These are phyloP conservation scores for Kuraishia molischiana DNA, from an alignment of 805 yeast genomes.

Conservation along the genomic window DNA sequence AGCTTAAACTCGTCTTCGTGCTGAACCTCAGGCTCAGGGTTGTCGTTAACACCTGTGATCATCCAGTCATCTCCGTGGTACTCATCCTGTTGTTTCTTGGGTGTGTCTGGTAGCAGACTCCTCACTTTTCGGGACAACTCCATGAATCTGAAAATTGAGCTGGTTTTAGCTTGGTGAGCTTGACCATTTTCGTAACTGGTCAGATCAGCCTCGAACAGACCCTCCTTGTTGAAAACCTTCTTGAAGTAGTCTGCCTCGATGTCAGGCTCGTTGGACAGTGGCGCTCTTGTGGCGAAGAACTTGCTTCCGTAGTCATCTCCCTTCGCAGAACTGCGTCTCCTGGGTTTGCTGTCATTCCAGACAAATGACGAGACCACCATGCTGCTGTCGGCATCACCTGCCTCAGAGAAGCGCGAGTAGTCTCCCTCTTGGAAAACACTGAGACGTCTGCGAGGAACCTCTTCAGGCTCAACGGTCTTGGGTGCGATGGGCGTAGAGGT, in stretches of 20 bases:
- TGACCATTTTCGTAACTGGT: not conserved
- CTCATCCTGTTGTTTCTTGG: slow-evolving; percentile 5
- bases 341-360: not conserved
- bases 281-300: not conserved
- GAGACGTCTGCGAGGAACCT: no score
- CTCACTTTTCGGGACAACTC: not conserved
- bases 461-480: no score
- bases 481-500: no score
- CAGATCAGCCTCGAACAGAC: not conserved
- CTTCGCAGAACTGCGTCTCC: not conserved
- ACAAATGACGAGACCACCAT: not conserved
- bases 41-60: not conserved
- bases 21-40: slow-evolving; percentile 1
- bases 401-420: no score
- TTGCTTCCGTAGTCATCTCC: not conserved
- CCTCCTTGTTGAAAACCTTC: slow-evolving; percentile 2
- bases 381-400: not conserved
- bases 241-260: slow-evolving; percentile 2
- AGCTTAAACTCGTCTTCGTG: slow-evolving; percentile 25
- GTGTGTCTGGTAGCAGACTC: not conserved
- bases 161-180: not conserved
- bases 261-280: not conserved
- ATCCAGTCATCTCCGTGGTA: slow-evolving; percentile 11
- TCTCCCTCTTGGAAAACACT: no score
- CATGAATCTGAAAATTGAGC: not conserved